These are phyloP conservation scores for Alternaria novae-zelandiae DNA, from an alignment of 2,329 filamentous ascomycete species.

Conservation along the genomic window DNA sequence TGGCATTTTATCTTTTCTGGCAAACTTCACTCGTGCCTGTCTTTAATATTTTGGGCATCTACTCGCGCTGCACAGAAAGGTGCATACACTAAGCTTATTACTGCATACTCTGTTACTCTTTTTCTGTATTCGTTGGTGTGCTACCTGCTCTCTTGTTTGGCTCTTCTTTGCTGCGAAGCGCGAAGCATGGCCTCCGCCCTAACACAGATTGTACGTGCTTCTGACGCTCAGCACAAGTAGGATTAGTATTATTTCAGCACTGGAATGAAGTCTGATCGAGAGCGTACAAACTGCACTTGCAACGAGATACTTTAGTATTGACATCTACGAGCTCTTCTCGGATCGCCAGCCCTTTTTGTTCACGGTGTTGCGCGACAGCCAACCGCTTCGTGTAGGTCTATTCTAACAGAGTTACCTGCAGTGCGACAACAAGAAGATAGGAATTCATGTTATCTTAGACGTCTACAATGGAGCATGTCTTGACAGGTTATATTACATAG, in stretches of 20 bases:
- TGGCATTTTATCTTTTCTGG: not conserved
- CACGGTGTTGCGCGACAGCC: not conserved
- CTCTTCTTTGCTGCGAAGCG: not conserved
- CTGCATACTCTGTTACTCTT: not conserved
- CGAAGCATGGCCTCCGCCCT: not conserved
- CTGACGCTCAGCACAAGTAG: not conserved
- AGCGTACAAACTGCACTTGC: not conserved
- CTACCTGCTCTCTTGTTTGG: not conserved
- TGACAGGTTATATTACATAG: not conserved
- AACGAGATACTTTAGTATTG: not conserved
- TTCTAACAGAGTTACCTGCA: not conserved
- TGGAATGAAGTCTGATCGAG: not conserved
- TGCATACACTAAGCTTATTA: not conserved
- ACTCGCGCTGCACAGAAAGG: not conserved
- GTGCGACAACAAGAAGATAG: not conserved
- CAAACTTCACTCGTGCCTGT: not conserved
- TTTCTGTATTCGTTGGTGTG: not conserved
- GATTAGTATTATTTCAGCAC: not conserved
- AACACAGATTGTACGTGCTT: not conserved
- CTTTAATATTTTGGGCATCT: rapidly evolving
- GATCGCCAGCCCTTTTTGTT: not conserved
- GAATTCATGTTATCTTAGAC: not conserved
- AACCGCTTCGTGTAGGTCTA: not conserved
- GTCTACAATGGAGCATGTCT: not conserved
- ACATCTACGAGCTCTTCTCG: not conserved